These are phyloP conservation scores for Penicillium coffeae DNA, from an alignment of 495 filamentous ascomycete species.

Conservation along the genomic window DNA sequence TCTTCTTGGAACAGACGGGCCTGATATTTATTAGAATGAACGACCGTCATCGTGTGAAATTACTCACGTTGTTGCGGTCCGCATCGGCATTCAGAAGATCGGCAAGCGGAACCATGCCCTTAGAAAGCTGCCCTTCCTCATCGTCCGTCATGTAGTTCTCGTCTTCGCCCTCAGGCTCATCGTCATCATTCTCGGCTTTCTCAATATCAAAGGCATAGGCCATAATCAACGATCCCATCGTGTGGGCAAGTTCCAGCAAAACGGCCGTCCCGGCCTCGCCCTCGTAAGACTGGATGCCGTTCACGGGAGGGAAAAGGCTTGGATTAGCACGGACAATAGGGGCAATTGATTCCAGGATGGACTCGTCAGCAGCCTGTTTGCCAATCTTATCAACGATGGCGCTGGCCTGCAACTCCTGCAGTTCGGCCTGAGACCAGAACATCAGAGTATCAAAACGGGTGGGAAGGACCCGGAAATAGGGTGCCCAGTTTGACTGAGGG, in stretches of 20 bases:
- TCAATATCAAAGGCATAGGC: slow-evolving; percentile 90
- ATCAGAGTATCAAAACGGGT: slow-evolving; percentile 79
- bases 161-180: slow-evolving; percentile 52
- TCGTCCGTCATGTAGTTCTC: slow-evolving; percentile 67
- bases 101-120: slow-evolving; percentile 90
- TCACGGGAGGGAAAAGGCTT: slow-evolving; percentile 42
- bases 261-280: slow-evolving; percentile 44
- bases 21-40: slow-evolving; percentile 18
- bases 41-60: not conserved
- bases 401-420: slow-evolving; percentile 72
- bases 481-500: slow-evolving; percentile 63
- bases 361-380: slow-evolving; percentile 63
- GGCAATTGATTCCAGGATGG: slow-evolving; percentile 59
- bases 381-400: slow-evolving; percentile 76
- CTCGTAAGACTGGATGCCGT: slow-evolving; percentile 48
- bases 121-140: slow-evolving; percentile 58
- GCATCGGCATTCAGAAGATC: slow-evolving; percentile 92
- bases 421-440: slow-evolving; percentile 76
- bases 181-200: slow-evolving; percentile 49
- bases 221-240: slow-evolving; percentile 86
- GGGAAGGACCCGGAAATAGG: slow-evolving; percentile 80
- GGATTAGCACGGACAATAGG: slow-evolving; percentile 52
- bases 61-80: slow-evolving; percentile 67
- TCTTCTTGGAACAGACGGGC: slow-evolving; percentile 70
- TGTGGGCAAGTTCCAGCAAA: slow-evolving; percentile 62